Percentiles rank a stretch among this genome's conserved stretches.
Conservation (phyloP, 1,284 basidiomycete genomes). For the Puccinia triticina region DNA sequence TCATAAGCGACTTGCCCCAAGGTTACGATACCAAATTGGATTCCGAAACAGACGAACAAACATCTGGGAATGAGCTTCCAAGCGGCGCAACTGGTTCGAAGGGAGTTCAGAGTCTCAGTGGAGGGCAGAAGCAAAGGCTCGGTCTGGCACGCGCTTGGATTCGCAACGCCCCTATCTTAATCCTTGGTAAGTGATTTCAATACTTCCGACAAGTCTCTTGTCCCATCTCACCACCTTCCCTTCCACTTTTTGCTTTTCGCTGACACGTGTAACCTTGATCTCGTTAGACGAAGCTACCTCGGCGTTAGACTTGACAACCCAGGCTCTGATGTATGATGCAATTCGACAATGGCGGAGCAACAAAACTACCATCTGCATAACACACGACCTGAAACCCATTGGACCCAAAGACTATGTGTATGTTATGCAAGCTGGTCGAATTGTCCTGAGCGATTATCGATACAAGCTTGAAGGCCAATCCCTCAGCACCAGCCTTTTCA, state of each 20-base stretch:
- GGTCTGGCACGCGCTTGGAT: slow-evolving; percentile 86
- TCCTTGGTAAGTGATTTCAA: slow-evolving; percentile 72
- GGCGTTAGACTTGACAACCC: slow-evolving; percentile 84
- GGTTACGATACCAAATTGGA: slow-evolving; percentile 81
- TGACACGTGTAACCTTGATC: not conserved
- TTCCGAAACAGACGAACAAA: slow-evolving; percentile 2
- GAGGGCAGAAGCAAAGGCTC: slow-evolving; percentile 89
- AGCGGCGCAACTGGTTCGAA: slow-evolving; percentile 68
- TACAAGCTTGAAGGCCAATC: slow-evolving; percentile 68
- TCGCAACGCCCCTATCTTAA: slow-evolving; percentile 82
- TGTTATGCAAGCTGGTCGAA: slow-evolving; percentile 76
- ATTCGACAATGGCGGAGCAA: slow-evolving; percentile 79
- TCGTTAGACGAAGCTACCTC: slow-evolving; percentile 88
- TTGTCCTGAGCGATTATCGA: slow-evolving; percentile 88
- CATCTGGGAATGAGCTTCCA: not conserved
- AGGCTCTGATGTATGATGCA: slow-evolving; percentile 83
- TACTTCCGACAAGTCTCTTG: not conserved
- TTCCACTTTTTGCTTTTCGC: not conserved
- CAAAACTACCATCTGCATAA: slow-evolving; percentile 92
- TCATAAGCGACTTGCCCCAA: slow-evolving; percentile 76
- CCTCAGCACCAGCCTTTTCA: slow-evolving; percentile 20
- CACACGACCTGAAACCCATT: slow-evolving; percentile 90
- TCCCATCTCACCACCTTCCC: not conserved
- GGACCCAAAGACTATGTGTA: slow-evolving; percentile 80
- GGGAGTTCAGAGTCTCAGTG: slow-evolving; percentile 70